A percentile compares a stretch with the other conserved stretches of the same genome.
phyloP scores from a whole-genome alignment of 371 early-diverging fungal species.

The Nematocida minor region DNA sequence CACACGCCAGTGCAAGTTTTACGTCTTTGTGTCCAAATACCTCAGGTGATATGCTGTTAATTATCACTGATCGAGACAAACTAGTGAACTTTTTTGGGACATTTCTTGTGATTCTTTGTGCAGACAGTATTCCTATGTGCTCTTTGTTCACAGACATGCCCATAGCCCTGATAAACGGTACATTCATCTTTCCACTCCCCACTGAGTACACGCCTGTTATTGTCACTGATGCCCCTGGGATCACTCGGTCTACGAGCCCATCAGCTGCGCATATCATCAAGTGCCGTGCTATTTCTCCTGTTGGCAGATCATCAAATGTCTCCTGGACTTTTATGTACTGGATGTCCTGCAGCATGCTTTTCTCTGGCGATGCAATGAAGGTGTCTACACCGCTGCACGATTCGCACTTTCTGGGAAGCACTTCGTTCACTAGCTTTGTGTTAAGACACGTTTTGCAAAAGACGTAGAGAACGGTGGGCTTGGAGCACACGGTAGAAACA shows the following conservation, averaged over 20 bases:
- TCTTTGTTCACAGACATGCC: slow-evolving; percentile 24
- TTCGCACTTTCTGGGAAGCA: slow-evolving; percentile 64
- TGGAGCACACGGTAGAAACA: slow-evolving; percentile 69
- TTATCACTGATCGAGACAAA: slow-evolving; percentile 80
- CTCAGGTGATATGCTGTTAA: slow-evolving; percentile 60
- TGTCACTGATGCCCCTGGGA: slow-evolving; percentile 84
- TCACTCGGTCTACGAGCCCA: slow-evolving; percentile 76
- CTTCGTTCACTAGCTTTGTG: slow-evolving; percentile 69
- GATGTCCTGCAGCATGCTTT: slow-evolving; percentile 85
- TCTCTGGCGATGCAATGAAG: slow-evolving; percentile 84
- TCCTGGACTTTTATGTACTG: slow-evolving; percentile 96
- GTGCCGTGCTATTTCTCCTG: slow-evolving; percentile 94
- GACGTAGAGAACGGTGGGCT: slow-evolving; percentile 59
- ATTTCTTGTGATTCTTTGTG: slow-evolving; percentile 26
- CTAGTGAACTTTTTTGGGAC: slow-evolving; percentile 55
- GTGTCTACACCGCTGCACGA: slow-evolving; percentile 73
- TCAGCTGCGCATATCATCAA: slow-evolving; percentile 79
- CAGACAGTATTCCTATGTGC: neutral
- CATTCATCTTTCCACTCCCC: slow-evolving; percentile 64
- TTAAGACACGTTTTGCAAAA: slow-evolving; percentile 63
- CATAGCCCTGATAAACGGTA: slow-evolving; percentile 67
- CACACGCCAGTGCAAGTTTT: slow-evolving; percentile 88
- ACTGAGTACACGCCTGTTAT: slow-evolving; percentile 90
- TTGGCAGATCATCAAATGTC: slow-evolving; percentile 86
- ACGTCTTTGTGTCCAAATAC: slow-evolving; percentile 71